These are phyloP conservation scores for Pseudotsuga menziesii DNA, from an alignment of 75 land plant genomes.

Conservation along the genomic window DNA sequence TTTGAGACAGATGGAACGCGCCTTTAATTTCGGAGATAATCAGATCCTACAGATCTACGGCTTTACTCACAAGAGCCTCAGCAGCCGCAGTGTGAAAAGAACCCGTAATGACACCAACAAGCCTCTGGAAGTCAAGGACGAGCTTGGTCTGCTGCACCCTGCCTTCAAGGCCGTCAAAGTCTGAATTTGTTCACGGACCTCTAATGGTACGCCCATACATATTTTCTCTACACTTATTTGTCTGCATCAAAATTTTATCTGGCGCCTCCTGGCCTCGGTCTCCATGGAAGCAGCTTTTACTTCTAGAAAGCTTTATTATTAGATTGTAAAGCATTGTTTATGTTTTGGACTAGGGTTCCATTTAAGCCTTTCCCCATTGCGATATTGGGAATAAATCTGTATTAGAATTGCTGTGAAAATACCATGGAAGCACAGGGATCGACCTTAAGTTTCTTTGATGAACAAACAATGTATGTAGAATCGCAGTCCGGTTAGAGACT, in stretches of 20 bases:
- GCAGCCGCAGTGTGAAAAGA: conserved; percentile 54
- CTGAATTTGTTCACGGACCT: conserved; percentile 4
- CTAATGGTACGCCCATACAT: not conserved
- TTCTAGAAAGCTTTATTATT: too few relatives aligned
- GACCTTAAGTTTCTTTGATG: not conserved
- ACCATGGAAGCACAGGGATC: not conserved
- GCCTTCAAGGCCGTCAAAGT: conserved; percentile 43
- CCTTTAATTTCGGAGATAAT: conserved; percentile 85
- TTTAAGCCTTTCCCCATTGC: not conserved
- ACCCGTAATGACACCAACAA: conserved; percentile 55
- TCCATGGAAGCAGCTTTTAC: not conserved
- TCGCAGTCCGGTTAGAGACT: not conserved
- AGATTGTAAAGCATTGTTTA: not conserved
- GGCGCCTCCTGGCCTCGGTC: not conserved
- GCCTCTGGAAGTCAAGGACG: conserved; percentile 66
- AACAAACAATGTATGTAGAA: too few relatives aligned
- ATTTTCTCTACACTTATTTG: not conserved
- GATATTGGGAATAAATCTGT: not conserved
- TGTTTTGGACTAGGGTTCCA: not conserved
- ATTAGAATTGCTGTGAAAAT: not conserved
- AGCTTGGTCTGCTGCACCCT: conserved; percentile 58
- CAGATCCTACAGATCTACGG: conserved; percentile 82
- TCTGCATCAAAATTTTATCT: not conserved
- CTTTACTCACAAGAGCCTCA: conserved; percentile 51
- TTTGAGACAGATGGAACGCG: conserved; percentile 80